A percentile compares a stretch with the other conserved stretches of the same genome.
These are phyloP conservation scores for Medakamo hakoo DNA, from an alignment of 139 green algal species.

Conservation along the genomic window DNA sequence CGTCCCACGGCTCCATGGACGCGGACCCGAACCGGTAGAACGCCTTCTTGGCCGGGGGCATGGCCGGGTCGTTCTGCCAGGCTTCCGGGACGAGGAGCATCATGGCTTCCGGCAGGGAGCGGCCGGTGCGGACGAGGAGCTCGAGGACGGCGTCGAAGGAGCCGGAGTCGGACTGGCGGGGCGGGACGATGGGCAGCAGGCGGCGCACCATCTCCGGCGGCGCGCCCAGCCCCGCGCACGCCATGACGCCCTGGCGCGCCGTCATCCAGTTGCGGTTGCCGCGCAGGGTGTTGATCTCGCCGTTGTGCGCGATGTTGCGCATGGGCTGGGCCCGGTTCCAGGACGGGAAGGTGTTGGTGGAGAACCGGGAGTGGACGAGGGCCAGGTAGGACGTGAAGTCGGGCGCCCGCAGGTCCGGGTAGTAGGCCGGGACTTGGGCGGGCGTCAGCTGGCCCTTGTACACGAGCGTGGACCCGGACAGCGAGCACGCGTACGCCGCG, in stretches of 20 bases:
- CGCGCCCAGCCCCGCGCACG: conserved; percentile 51
- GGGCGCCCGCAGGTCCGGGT: conserved; percentile 54
- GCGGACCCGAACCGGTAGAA: conserved; percentile 85
- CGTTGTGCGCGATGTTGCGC: conserved; percentile 88
- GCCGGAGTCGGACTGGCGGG: conserved; percentile 64
- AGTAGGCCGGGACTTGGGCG: conserved; percentile 71
- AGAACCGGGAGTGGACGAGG: conserved; percentile 88
- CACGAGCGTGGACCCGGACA: conserved; percentile 74
- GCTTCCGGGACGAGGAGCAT: conserved; percentile 97
- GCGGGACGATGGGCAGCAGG: conserved; percentile 72
- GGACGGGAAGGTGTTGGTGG: conserved; percentile 90
- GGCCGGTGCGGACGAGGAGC: conserved; percentile 60
- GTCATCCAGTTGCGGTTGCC: conserved; percentile 87
- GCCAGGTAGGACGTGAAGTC: conserved; percentile 79
- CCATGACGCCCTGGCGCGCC: conserved; percentile 74
- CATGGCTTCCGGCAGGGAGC: conserved; percentile 74
- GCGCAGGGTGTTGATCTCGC: conserved; percentile 70
- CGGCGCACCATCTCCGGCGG: conserved; percentile 34
- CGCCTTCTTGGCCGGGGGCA: conserved; percentile 57
- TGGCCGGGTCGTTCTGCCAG: conserved; percentile 76
- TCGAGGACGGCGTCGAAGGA: conserved; percentile 82
- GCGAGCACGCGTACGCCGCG: conserved; percentile 83
- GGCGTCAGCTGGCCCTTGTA: conserved; percentile 96
- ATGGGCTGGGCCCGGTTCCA: conserved; percentile 89
- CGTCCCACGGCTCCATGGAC: conserved; percentile 96